Evolutionary conservation across 2,329 filamentous ascomycete species (phyloP).

Genomic region (Neonectria neomacrospora): DNA sequence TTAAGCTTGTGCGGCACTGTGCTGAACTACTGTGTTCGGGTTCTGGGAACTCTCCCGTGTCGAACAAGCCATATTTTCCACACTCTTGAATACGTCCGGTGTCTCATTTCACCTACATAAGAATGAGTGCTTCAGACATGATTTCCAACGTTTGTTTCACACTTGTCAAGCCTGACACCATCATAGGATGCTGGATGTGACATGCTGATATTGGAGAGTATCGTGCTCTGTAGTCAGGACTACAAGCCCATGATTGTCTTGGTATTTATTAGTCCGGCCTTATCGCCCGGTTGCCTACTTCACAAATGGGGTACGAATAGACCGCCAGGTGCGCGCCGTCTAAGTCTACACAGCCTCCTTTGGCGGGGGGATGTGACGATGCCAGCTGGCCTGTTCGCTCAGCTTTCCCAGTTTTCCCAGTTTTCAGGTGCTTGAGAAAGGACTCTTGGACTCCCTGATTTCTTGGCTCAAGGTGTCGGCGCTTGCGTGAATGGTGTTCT

Average conservation of each 20-base stretch:
- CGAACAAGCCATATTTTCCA: too few relatives aligned
- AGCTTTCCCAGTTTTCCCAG: background rate
- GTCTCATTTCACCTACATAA: background rate
- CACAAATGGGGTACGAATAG: background rate
- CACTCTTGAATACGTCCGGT: too few relatives aligned
- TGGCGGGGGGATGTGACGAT: conserved; percentile 3
- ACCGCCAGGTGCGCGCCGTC: background rate
- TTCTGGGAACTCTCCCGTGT: too few relatives aligned
- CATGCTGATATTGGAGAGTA: too few relatives aligned
- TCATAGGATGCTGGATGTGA: too few relatives aligned
- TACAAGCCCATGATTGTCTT: background rate
- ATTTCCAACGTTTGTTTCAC: too few relatives aligned
- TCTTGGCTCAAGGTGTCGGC: conserved; percentile 22
- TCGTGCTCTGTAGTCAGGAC: background rate
- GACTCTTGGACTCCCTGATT: conserved; percentile 11
- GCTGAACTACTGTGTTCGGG: background rate
- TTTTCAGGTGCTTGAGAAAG: background rate
- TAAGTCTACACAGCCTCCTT: background rate
- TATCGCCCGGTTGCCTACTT: background rate
- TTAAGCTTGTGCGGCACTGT: background rate
- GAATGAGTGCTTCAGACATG: background rate
- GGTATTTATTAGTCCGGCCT: background rate
- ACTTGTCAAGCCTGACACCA: too few relatives aligned
- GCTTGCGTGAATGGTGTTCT: conserved; percentile 20
- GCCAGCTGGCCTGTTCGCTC: background rate